Percentiles rank a stretch among this genome's conserved stretches.
Evolutionary conservation across 2,329 filamentous ascomycete genomes (phyloP).

Genomic region (Verticillium albo-atrum): DNA sequence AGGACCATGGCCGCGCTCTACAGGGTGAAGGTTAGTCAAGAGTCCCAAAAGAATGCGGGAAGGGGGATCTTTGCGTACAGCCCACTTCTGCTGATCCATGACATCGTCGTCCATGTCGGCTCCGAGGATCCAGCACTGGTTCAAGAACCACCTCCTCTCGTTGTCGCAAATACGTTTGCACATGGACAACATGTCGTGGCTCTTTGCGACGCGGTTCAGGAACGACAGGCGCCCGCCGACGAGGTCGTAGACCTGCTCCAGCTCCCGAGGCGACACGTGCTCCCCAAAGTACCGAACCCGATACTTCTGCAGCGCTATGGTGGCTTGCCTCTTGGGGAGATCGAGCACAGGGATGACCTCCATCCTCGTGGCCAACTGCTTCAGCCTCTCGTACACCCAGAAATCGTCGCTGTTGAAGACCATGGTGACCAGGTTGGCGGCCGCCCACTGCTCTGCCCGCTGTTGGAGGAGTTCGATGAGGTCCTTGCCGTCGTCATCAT

Average conservation of each 20-base stretch:
- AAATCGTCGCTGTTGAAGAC: conserved; percentile 97
- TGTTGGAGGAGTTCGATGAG: conserved; percentile 93
- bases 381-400: conserved; percentile 95
- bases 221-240: conserved; percentile 88
- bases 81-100: conserved; percentile 97
- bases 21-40: neutral
- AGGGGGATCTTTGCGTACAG: conserved; percentile 51
- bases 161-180: conserved; percentile 69
- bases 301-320: conserved; percentile 73
- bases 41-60: neutral
- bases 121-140: conserved; percentile 71
- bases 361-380: conserved; percentile 90
- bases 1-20: conserved; percentile 90
- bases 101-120: conserved; percentile 89
- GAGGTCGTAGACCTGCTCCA: conserved; percentile 77
- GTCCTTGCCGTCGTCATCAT: conserved; percentile 90
- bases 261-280: conserved; percentile 42
- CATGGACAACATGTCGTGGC: conserved; percentile 70
- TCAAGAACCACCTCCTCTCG: conserved; percentile 74
- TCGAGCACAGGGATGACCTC: conserved; percentile 86
- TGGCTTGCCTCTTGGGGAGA: conserved; percentile 71
- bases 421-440: conserved; percentile 82
- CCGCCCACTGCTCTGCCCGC: conserved; percentile 93
- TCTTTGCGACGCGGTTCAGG: conserved; percentile 85
- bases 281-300: conserved; percentile 74